These are phyloP conservation scores for Tricholoma sp. DNA, from an alignment of 768 basidiomycete genomes.

Conservation along the genomic window DNA sequence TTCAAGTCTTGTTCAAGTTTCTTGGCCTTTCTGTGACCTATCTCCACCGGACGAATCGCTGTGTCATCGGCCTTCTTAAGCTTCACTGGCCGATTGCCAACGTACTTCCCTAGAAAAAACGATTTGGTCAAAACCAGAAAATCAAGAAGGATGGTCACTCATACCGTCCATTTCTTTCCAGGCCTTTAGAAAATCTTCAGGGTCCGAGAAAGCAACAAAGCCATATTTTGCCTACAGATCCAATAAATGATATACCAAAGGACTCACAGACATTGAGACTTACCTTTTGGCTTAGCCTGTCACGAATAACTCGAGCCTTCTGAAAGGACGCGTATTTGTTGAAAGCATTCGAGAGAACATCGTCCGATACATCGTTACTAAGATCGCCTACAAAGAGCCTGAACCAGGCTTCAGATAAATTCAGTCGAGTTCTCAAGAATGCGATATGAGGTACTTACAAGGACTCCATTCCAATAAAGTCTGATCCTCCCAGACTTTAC, in stretches of 20 bases:
- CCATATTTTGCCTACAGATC: slow-evolving; percentile 82
- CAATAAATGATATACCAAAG: not conserved
- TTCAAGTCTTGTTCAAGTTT: slow-evolving; percentile 87
- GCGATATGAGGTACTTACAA: slow-evolving; percentile 51
- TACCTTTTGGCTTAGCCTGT: slow-evolving; percentile 91
- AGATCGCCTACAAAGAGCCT: slow-evolving; percentile 96
- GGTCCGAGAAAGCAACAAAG: slow-evolving; percentile 96
- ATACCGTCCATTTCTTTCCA: slow-evolving; percentile 99
- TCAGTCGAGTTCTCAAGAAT: slow-evolving; percentile 3
- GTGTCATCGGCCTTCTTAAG: slow-evolving; percentile 90
- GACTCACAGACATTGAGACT: slow-evolving; percentile 8
- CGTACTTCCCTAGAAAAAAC: slow-evolving; percentile 74
- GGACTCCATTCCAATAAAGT: slow-evolving; percentile 97
- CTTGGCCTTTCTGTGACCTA: slow-evolving; percentile 89
- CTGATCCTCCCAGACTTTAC: slow-evolving; percentile 98
- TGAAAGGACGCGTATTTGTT: slow-evolving; percentile 89
- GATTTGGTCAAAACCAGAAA: slow-evolving; percentile 3
- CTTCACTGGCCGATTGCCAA: slow-evolving; percentile 95
- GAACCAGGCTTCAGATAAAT: slow-evolving; percentile 74
- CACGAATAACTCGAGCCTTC: slow-evolving; percentile 93
- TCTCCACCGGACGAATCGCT: slow-evolving; percentile 85
- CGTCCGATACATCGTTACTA: slow-evolving; percentile 97
- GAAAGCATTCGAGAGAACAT: slow-evolving; percentile 90
- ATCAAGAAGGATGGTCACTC: slow-evolving; percentile 17
- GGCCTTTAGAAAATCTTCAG: slow-evolving; percentile 95